Percentiles rank a stretch among this genome's conserved stretches.
These are phyloP conservation scores for Picocystis sp. DNA, from an alignment of 163 green algal genomes.

Conservation along the genomic window DNA sequence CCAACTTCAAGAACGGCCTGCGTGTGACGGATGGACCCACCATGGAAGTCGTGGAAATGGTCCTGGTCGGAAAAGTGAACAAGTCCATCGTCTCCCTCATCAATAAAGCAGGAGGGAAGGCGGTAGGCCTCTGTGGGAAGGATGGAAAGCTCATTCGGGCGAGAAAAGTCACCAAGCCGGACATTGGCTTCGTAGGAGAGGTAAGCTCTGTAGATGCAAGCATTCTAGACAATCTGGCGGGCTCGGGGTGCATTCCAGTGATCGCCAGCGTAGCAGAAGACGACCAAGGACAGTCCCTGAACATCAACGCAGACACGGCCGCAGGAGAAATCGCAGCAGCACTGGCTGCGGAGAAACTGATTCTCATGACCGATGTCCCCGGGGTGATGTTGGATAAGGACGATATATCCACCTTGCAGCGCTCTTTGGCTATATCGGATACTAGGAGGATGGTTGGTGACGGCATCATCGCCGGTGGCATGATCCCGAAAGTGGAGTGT, in stretches of 20 bases:
- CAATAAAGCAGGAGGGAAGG: constrained; percentile 68
- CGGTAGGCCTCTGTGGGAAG: constrained; percentile 90
- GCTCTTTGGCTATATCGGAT: constrained; percentile 55
- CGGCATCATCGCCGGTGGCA: constrained; percentile 80
- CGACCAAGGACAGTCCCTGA: constrained; percentile 70
- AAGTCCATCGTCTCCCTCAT: constrained; percentile 93
- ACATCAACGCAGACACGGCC: constrained; percentile 97
- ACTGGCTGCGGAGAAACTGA: constrained; percentile 92
- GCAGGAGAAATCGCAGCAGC: constrained; percentile 90
- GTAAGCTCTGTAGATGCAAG: constrained; percentile 62
- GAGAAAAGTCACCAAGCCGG: constrained; percentile 40
- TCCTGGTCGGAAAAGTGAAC: constrained; percentile 90
- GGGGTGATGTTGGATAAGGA: constrained; percentile 89
- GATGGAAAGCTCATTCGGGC: constrained; percentile 70
- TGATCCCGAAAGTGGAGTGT: constrained; percentile 86
- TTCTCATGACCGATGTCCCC: constrained; percentile 98
- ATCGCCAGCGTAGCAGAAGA: constrained; percentile 83
- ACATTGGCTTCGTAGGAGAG: constrained; percentile 91
- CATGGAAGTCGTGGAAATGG: constrained; percentile 98
- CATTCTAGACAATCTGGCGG: constrained; percentile 52
- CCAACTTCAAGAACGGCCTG: constrained; percentile 88
- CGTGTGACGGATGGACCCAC: constrained; percentile 87
- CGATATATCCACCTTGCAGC: constrained; percentile 63
- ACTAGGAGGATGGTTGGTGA: constrained; percentile 57
- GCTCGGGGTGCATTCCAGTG: constrained; percentile 75